phyloP scores from a whole-genome alignment of 2,329 filamentous ascomycete genomes.

The Pseudopithomyces chartarum region DNA sequence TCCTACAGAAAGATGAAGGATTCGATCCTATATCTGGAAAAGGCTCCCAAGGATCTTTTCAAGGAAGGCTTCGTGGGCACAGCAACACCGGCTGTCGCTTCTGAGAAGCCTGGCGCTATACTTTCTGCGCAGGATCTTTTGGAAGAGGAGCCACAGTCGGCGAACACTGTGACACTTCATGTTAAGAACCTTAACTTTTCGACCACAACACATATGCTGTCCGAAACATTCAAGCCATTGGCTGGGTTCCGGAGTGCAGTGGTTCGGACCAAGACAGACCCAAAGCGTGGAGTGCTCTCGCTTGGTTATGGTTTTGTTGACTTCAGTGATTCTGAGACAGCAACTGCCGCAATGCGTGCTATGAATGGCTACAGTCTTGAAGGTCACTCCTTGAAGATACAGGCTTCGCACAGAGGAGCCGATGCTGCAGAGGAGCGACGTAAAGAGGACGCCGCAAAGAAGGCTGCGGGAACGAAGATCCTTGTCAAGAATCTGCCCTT shows the following conservation, averaged over 20 bases:
- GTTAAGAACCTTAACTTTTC: conserved; percentile 93
- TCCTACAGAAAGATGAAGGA: conserved; percentile 92
- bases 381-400: conserved; percentile 81
- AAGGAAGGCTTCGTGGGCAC: conserved; percentile 38
- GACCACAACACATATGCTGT: conserved; percentile 77
- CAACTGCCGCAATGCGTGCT: conserved; percentile 76
- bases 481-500: conserved; percentile 99
- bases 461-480: conserved; percentile 84
- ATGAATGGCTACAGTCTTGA: conserved; percentile 92
- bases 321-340: conserved; percentile 78
- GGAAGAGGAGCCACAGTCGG: conserved; percentile 59
- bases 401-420: conserved; percentile 81
- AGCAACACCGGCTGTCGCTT: conserved; percentile 38
- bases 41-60: conserved; percentile 86
- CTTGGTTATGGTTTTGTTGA: conserved; percentile 96
- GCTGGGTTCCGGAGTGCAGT: conserved; percentile 87
- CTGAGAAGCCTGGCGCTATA: conserved; percentile 52
- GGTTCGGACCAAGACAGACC: conserved; percentile 91
- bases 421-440: conserved; percentile 88
- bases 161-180: conserved; percentile 81
- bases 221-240: conserved; percentile 77
- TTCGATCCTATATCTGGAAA: conserved; percentile 90
- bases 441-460: conserved; percentile 82
- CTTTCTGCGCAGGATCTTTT: conserved; percentile 72
- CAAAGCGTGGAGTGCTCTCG: conserved; percentile 89